phyloP scores from a whole-genome alignment of 192 early-diverging fungal genomes.

The Pilaira anomala region DNA sequence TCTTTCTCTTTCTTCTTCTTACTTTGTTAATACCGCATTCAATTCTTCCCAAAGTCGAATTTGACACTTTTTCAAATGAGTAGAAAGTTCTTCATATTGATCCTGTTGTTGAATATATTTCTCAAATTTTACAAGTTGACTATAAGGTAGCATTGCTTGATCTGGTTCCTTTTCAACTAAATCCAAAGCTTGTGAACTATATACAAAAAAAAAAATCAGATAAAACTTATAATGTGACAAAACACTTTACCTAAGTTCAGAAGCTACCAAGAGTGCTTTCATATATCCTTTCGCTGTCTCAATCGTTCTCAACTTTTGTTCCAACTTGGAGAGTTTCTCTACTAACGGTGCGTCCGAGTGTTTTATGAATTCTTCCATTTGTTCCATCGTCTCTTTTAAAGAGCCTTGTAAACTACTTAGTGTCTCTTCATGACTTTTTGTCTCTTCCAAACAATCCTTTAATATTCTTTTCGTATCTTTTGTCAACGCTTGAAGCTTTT shows the following conservation, averaged over 20 bases:
- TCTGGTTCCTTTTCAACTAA: slow-evolving; percentile 38
- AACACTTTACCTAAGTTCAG: slow-evolving; percentile 41
- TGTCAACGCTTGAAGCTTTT: neutral
- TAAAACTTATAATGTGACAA: neutral
- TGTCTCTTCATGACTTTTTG: neutral
- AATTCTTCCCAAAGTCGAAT: slow-evolving; percentile 44
- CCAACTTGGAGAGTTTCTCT: neutral
- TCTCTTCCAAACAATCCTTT: neutral
- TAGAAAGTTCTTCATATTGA: slow-evolving; percentile 32
- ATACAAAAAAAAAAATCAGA: neutral
- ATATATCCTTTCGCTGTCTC: slow-evolving; percentile 31
- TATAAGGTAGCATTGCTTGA: slow-evolving; percentile 41
- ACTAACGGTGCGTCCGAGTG: neutral
- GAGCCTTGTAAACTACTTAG: neutral
- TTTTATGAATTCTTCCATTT: neutral
- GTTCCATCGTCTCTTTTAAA: neutral
- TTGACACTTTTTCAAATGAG: slow-evolving; percentile 31
- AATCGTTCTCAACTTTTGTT: slow-evolving; percentile 4
- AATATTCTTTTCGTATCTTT: neutral
- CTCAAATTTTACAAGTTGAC: slow-evolving; percentile 36
- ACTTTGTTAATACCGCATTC: slow-evolving; percentile 45
- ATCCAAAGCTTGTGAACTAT: slow-evolving; percentile 33
- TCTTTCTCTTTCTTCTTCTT: too few species aligned
- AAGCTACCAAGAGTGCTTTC: slow-evolving; percentile 37
- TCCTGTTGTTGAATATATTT: slow-evolving; percentile 22